A percentile compares a stretch with the other conserved stretches of the same genome.
Evolutionary conservation across 1,284 basidiomycete species (phyloP).

Genomic region (Naganishia albida): DNA sequence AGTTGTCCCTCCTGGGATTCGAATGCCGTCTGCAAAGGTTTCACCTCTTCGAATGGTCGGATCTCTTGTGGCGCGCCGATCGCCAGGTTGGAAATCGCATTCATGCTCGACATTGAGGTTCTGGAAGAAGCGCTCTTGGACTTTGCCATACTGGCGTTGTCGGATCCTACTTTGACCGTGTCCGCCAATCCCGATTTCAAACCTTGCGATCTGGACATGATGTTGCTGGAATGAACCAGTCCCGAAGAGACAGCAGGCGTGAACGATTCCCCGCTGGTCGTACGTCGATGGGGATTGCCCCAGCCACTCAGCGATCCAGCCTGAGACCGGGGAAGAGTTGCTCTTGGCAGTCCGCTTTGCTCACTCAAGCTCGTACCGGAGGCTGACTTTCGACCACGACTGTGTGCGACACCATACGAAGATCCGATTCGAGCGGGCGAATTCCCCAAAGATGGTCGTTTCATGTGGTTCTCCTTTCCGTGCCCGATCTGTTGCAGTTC

Average conservation of each 20-base stretch:
- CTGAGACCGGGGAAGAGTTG: slow-evolving; percentile 6
- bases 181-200: slow-evolving; percentile 52
- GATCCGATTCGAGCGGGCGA: slow-evolving; percentile 20
- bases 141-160: slow-evolving; percentile 20
- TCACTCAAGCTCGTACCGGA: slow-evolving; percentile 12
- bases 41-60: slow-evolving; percentile 52
- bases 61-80: slow-evolving; percentile 40
- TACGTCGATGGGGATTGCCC: slow-evolving; percentile 31
- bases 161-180: slow-evolving; percentile 38
- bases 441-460: slow-evolving; percentile 21
- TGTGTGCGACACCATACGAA: not conserved
- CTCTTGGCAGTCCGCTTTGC: slow-evolving; percentile 1
- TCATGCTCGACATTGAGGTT: slow-evolving; percentile 36
- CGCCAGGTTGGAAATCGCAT: slow-evolving; percentile 38
- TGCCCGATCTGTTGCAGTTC: slow-evolving; percentile 15
- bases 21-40: slow-evolving; percentile 54
- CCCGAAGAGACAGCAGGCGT: slow-evolving; percentile 15
- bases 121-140: slow-evolving; percentile 31
- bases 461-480: slow-evolving; percentile 24
- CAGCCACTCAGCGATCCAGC: slow-evolving; percentile 18
- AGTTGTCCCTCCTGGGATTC: slow-evolving; percentile 41
- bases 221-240: slow-evolving; percentile 30
- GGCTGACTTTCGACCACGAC: slow-evolving; percentile 20
- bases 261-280: slow-evolving; percentile 26
- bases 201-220: slow-evolving; percentile 51